A percentile compares a stretch with the other conserved stretches of the same genome.
Evolutionary conservation across 2,329 filamentous ascomycete genomes (phyloP).

Genomic region (Fonsecaea pugnacius): DNA sequence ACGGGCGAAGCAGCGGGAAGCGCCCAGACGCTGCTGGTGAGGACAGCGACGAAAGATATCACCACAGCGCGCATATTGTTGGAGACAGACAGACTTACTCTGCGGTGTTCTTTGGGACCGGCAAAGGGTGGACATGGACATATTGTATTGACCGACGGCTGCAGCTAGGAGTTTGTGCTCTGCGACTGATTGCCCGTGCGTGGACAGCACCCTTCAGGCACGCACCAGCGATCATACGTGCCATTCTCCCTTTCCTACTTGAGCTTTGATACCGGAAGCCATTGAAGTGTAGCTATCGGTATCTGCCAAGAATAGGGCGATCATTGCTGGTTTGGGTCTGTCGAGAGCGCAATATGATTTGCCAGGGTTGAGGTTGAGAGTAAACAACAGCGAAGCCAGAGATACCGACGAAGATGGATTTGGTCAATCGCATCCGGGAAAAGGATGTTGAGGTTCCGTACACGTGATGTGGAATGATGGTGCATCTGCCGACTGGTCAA

Average conservation of each 20-base stretch:
- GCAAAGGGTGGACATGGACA: background rate
- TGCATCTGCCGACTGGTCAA: background rate
- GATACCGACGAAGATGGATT: background rate
- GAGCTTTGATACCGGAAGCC: background rate
- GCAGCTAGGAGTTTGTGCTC: background rate
- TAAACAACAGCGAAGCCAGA: background rate
- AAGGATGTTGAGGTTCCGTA: background rate
- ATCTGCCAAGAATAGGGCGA: background rate
- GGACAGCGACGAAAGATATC: slow-evolving; percentile 4
- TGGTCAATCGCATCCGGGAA: background rate
- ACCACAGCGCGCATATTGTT: background rate
- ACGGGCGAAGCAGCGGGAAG: slow-evolving; percentile 4
- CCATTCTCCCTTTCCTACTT: background rate
- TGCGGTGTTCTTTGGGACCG: background rate
- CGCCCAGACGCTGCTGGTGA: slow-evolving; percentile 9
- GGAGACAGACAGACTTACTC: background rate
- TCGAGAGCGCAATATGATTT: background rate
- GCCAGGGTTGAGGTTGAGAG: background rate
- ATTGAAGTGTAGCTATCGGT: background rate
- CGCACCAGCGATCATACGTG: background rate
- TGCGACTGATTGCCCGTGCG: background rate
- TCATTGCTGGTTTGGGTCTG: background rate
- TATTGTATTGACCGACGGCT: background rate
- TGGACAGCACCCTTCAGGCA: background rate
- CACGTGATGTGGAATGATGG: background rate